A percentile compares a stretch with the other conserved stretches of the same genome.
These are phyloP conservation scores for Knoxdaviesia capensis DNA, from an alignment of 2,329 filamentous ascomycete genomes.

Conservation along the genomic window DNA sequence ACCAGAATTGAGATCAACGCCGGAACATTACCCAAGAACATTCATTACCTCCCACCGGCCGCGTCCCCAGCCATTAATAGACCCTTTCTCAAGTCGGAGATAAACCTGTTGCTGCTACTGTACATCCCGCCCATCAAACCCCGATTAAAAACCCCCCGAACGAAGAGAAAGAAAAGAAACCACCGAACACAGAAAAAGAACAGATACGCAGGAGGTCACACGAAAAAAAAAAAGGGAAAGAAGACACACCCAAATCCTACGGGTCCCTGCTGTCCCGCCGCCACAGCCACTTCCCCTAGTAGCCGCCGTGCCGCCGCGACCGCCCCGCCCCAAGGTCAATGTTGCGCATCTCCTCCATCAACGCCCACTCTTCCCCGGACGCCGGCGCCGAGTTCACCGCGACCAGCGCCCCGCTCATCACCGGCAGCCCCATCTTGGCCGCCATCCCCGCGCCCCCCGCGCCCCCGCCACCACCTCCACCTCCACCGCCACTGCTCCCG, in stretches of 20 bases:
- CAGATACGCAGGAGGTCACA: background rate
- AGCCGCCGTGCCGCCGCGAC: constrained; percentile 27
- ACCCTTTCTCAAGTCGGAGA: background rate
- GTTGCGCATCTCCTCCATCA: constrained; percentile 51
- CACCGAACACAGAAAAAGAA: background rate
- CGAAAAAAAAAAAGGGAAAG: background rate
- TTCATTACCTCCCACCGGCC: too few species aligned
- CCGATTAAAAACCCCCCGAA: too few species aligned
- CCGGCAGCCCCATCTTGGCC: constrained; percentile 43
- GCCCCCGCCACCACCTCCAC: background rate
- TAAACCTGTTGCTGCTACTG: background rate
- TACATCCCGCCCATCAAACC: background rate
- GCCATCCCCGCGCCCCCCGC: constrained; percentile 35
- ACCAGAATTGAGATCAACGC: too few species aligned
- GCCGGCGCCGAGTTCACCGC: constrained; percentile 11
- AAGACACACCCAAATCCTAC: background rate
- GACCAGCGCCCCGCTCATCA: constrained; percentile 20
- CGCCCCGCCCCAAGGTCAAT: constrained; percentile 46
- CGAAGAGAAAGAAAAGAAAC: background rate
- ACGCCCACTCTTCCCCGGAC: constrained; percentile 29
- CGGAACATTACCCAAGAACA: too few species aligned
- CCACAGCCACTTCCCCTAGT: constrained; percentile 9
- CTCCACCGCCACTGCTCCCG: constrained; percentile 6
- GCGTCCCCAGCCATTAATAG: too few species aligned
- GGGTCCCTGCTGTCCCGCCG: background rate